Percentiles rank a stretch among this genome's conserved stretches.
These are phyloP conservation scores for Mycena vitilis DNA, from an alignment of 768 basidiomycete species.

Conservation along the genomic window DNA sequence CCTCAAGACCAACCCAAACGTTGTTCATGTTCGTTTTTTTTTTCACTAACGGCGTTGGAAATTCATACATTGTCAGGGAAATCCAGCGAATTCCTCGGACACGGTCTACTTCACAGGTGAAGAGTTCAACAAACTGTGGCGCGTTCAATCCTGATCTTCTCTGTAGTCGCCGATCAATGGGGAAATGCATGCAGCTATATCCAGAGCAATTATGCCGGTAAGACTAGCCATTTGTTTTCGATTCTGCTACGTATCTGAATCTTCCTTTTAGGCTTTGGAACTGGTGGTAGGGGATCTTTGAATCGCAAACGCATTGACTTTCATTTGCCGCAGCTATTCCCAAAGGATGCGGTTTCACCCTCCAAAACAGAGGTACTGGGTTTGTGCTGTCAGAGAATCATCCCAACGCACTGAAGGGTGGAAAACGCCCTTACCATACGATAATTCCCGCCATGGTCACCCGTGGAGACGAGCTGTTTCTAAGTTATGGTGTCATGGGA, in stretches of 20 bases:
- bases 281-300: slow-evolving; percentile 64
- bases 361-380: slow-evolving; percentile 93
- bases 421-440: slow-evolving; percentile 91
- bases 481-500: slow-evolving; percentile 93
- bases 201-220: slow-evolving; percentile 89
- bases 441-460: slow-evolving; percentile 93
- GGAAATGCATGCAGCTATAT: slow-evolving; percentile 92
- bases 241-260: not conserved
- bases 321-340: slow-evolving; percentile 75
- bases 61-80: slow-evolving; percentile 63
- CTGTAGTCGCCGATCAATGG: slow-evolving; percentile 82
- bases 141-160: not conserved
- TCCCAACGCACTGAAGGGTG: slow-evolving; percentile 84
- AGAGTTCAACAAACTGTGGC: not conserved
- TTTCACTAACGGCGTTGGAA: slow-evolving; percentile 5
- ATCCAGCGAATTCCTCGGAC: slow-evolving; percentile 87
- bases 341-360: slow-evolving; percentile 93
- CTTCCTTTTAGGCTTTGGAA: slow-evolving; percentile 80
- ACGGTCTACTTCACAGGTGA: slow-evolving; percentile 93
- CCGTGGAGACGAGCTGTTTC: slow-evolving; percentile 82
- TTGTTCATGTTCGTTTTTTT: slow-evolving; percentile 67
- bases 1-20: slow-evolving; percentile 67
- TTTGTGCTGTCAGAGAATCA: slow-evolving; percentile 86
- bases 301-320: not conserved
- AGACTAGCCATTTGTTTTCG: slow-evolving; percentile 33